Evolutionary conservation across 148 eudicot genomes (phyloP).

Genomic region (Nepenthes mirabilis): DNA sequence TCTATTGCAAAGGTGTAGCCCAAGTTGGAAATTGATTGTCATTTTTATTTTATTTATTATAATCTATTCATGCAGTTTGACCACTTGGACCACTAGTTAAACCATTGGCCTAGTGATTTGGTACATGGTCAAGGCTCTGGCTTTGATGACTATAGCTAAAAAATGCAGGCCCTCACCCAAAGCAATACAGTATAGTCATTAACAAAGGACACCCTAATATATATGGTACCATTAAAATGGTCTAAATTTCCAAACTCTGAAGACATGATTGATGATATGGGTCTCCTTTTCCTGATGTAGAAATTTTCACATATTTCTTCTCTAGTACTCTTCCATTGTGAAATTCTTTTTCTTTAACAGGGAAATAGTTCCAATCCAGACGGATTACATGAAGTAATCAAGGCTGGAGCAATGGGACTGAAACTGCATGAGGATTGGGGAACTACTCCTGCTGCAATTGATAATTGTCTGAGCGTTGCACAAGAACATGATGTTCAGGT

Average conservation of each 20-base stretch:
- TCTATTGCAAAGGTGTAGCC: too few relatives aligned
- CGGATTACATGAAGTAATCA: conserved; percentile 78
- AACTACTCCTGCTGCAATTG: conserved; percentile 91
- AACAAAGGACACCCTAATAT: too few relatives aligned
- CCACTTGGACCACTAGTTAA: too few relatives aligned
- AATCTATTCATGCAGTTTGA: too few relatives aligned
- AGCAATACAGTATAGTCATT: too few relatives aligned
- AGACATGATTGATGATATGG: too few relatives aligned
- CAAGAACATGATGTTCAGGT: conserved; percentile 88
- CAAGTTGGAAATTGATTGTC: too few relatives aligned
- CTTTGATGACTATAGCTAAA: background rate
- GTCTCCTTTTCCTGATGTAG: background rate
- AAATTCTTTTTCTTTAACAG: conserved; percentile 21
- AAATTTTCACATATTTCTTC: background rate
- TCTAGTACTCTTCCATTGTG: conserved; percentile 2
- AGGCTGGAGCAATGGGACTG: conserved; percentile 97
- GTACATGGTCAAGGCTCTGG: background rate
- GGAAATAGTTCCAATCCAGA: conserved; percentile 78
- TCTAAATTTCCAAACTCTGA: too few relatives aligned
- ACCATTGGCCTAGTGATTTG: too few relatives aligned
- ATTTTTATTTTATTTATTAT: too few relatives aligned
- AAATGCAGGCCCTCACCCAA: background rate
- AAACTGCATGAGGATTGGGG: conserved; percentile 99
- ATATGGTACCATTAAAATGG: too few relatives aligned
- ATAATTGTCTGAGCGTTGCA: conserved; percentile 72